Evolutionary conservation across 2,329 filamentous ascomycete species (phyloP).

Genomic region (Clarireedia homoeocarpa): DNA sequence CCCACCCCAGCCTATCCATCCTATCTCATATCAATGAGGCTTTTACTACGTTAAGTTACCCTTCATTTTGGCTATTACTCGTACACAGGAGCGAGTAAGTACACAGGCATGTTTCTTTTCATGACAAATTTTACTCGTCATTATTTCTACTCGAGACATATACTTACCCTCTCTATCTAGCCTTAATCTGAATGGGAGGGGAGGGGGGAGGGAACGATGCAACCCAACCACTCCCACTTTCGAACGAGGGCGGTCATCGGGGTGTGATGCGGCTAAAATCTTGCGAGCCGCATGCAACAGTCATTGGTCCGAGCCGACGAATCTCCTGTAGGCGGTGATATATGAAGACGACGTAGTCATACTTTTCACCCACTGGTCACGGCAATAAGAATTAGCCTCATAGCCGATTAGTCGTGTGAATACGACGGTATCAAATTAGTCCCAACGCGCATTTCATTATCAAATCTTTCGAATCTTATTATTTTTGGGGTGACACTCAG

Average conservation of each 20-base stretch:
- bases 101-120: too few relatives aligned
- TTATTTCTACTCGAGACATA: too few relatives aligned
- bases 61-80: too few relatives aligned
- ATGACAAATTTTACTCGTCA: too few relatives aligned
- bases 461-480: not conserved
- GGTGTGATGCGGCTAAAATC: slow-evolving; percentile 7
- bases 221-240: not conserved
- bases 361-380: slow-evolving; percentile 3
- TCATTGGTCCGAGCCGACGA: not conserved
- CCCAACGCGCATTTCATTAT: not conserved
- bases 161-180: too few relatives aligned
- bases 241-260: not conserved
- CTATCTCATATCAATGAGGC: too few relatives aligned
- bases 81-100: too few relatives aligned
- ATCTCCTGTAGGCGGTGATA: not conserved
- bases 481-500: not conserved
- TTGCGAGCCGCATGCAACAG: slow-evolving; percentile 4
- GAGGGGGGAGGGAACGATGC: too few relatives aligned
- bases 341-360: not conserved
- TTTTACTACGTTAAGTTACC: too few relatives aligned
- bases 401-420: not conserved
- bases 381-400: not conserved
- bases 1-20: too few relatives aligned
- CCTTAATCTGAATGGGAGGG: too few relatives aligned
- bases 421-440: not conserved